These are phyloP conservation scores for Pharus latifolius DNA, from an alignment of 176 grass and related monocot genomes.

Conservation along the genomic window DNA sequence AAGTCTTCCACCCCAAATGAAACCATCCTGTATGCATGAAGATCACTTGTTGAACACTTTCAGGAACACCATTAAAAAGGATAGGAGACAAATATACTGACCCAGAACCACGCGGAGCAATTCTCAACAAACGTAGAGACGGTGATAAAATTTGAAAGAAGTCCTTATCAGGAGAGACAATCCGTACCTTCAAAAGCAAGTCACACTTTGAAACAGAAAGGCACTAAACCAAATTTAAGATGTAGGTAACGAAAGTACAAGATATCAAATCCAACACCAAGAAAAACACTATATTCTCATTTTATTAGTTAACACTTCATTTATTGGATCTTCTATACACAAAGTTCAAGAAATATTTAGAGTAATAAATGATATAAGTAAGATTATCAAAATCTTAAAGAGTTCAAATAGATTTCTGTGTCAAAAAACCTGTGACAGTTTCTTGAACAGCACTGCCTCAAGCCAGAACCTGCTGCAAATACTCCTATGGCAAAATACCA, in stretches of 20 bases:
- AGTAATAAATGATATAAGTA: no score
- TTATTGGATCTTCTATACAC: not conserved
- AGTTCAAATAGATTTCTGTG: no score
- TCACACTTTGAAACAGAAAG: slow-evolving; percentile 16
- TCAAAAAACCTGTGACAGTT: no score
- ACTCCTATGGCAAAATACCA: no score
- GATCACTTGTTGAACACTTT: slow-evolving; percentile 11
- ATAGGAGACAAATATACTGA: slow-evolving; percentile 30
- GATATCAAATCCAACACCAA: not conserved
- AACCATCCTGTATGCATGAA: slow-evolving; percentile 62
- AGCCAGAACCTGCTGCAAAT: no score
- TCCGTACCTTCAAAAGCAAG: slow-evolving; percentile 52
- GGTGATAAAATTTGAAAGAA: slow-evolving; percentile 98
- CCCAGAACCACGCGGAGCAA: slow-evolving; percentile 69
- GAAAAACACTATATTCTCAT: not conserved
- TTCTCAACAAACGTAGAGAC: slow-evolving; percentile 72
- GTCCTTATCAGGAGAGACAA: slow-evolving; percentile 98
- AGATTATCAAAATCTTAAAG: no score
- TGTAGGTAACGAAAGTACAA: not conserved
- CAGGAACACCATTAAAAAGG: not conserved
- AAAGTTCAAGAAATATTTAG: not conserved
- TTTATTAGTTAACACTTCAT: not conserved
- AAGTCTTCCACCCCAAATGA: slow-evolving; percentile 98
- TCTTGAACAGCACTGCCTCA: no score
- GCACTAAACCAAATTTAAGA: not conserved